Evolutionary conservation across 768 basidiomycete genomes (phyloP).

Genomic region (Mycena venus): DNA sequence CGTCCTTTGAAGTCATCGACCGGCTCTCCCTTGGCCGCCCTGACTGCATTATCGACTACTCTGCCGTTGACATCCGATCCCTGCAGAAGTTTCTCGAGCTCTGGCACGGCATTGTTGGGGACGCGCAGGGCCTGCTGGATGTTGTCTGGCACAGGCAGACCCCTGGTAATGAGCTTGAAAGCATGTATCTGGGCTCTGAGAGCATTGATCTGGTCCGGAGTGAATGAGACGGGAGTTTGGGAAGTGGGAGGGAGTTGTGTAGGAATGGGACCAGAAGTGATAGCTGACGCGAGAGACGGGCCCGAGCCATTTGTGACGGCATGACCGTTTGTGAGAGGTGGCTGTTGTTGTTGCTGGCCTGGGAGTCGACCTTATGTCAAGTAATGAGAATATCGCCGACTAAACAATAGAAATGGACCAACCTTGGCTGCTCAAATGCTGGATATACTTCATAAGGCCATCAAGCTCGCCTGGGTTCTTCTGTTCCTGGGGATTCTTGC

Average conservation of each 20-base stretch:
- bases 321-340: conserved; percentile 56
- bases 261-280: conserved; percentile 65
- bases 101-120: conserved; percentile 69
- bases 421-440: conserved; percentile 53
- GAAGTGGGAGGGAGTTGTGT: conserved; percentile 66
- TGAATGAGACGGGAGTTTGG: conserved; percentile 84
- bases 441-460: conserved; percentile 61
- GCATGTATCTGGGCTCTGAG: conserved; percentile 89
- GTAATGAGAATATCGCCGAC: conserved; percentile 2
- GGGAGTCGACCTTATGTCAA: conserved; percentile 37
- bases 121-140: conserved; percentile 80
- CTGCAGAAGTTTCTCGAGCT: conserved; percentile 76
- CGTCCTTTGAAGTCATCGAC: conserved; percentile 71
- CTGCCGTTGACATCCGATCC: conserved; percentile 71
- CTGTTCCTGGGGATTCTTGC: conserved; percentile 65
- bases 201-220: conserved; percentile 78
- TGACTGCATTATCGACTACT: conserved; percentile 82
- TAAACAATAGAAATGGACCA: conserved; percentile 25
- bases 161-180: conserved; percentile 78
- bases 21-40: conserved; percentile 56
- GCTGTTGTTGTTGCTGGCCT: conserved; percentile 38
- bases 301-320: conserved; percentile 37
- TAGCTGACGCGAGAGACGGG: conserved; percentile 51
- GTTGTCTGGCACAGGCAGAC: conserved; percentile 75
- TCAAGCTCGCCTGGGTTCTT: conserved; percentile 62